Percentiles rank a stretch among this genome's conserved stretches.
Evolutionary conservation across 176 grass and related monocot genomes (phyloP).

Genomic region (Canna indica): DNA sequence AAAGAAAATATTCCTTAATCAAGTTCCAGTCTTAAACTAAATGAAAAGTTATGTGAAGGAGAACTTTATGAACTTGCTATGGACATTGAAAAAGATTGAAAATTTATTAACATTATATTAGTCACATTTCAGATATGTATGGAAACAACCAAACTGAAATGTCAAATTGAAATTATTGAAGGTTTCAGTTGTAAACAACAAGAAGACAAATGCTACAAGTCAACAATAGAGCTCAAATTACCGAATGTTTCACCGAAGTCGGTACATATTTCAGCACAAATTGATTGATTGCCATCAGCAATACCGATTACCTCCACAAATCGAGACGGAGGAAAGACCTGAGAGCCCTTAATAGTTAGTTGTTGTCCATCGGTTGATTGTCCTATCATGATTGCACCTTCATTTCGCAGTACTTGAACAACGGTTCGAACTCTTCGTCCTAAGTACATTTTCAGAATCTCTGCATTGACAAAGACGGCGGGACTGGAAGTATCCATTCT

Average conservation of each 20-base stretch:
- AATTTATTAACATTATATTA: too few relatives aligned
- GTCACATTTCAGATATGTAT: too few relatives aligned
- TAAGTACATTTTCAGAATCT: slow-evolving; percentile 51
- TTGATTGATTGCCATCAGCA: slow-evolving; percentile 53
- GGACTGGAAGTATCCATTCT: slow-evolving; percentile 80
- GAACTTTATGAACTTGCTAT: too few relatives aligned
- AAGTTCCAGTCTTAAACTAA: too few relatives aligned
- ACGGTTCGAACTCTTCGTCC: slow-evolving; percentile 68
- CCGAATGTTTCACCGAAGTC: slow-evolving; percentile 79
- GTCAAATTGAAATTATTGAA: too few relatives aligned
- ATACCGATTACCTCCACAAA: slow-evolving; percentile 77
- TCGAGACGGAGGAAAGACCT: slow-evolving; percentile 24
- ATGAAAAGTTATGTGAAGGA: too few relatives aligned
- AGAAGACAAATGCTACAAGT: background rate
- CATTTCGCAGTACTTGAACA: slow-evolving; percentile 49
- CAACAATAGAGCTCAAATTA: slow-evolving; percentile 22
- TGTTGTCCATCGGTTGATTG: slow-evolving; percentile 67
- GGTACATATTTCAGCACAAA: slow-evolving; percentile 66
- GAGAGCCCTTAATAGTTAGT: slow-evolving; percentile 51
- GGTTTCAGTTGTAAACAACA: background rate
- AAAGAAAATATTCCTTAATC: too few relatives aligned
- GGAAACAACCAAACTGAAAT: too few relatives aligned
- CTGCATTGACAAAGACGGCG: slow-evolving; percentile 60
- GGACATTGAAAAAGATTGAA: too few relatives aligned
- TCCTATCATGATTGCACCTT: slow-evolving; percentile 40